Evolutionary conservation across 2,329 filamentous ascomycete genomes (phyloP), one percentile per base, ranked within the genome.

Genomic region (Tolypocladium capitatum): DNA sequence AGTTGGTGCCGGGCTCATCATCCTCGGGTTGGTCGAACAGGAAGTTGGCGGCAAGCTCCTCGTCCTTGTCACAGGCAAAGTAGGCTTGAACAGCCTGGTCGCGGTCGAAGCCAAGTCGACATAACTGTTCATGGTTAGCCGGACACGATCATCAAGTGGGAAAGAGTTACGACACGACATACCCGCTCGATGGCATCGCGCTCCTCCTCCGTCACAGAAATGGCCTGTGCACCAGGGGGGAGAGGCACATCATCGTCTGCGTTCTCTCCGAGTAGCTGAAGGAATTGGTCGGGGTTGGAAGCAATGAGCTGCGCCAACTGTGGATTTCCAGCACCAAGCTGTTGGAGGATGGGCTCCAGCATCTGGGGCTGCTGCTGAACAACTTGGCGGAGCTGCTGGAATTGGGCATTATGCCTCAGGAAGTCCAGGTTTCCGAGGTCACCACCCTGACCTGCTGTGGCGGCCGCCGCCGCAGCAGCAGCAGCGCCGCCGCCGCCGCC

Each of bases 41-140:
- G 68, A 96, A 97, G 70, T 98, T 98, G 54, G 92, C 92, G 1
- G 92, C 92, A 46, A 98, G 76, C 68, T 98, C 92, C 70, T 98
- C 92, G 66, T 98, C 97, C 78, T 97, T 98, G 69, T 98, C 92
- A 67, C 92, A 98, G 32, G 92, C 92, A 64, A 98, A 98, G 71
- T 97, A 98, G 27, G 92, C 92, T 70, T 98, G 91, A 56, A 97
- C 95, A 46, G 92, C 92, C 58, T 89, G 80, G 58, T 97, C 89
- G 51, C 90, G 83, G 58, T 91, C 82, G 64, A 98, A 98, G 33
- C 92, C 92, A 41, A 98, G 81, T 53, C 86, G 84, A 70, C 88
- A 95, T 61, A 98, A 75, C 86, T 94, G 32, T 11, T 13, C 36
- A 49, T 24, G 10, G 38, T 38, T 36, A 45, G 49, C 52, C n/a